Evolutionary conservation across 2,329 filamentous ascomycete species (phyloP).

Genomic region (Knoxdaviesia capensis): DNA sequence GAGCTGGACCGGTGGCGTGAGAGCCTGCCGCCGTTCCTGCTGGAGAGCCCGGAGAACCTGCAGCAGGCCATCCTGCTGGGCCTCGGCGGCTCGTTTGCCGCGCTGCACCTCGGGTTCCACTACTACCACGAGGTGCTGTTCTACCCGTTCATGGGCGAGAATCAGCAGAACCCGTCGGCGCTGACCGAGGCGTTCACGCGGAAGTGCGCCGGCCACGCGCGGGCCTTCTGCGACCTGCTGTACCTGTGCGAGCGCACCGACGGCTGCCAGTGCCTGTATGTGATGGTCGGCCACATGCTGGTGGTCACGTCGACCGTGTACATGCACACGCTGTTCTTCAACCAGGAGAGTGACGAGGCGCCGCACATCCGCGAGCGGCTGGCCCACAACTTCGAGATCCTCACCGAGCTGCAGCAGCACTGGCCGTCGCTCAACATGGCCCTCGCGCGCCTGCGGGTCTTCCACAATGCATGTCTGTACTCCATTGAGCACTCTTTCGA

Average conservation of each 20-base stretch:
- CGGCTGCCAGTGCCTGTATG: slow-evolving; percentile 1
- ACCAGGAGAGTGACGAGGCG: not conserved
- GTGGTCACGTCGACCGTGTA: slow-evolving; percentile 1
- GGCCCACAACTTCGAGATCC: slow-evolving; percentile 1
- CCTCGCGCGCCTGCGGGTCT: not conserved
- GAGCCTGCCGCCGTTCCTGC: not conserved
- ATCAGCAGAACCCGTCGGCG: slow-evolving; percentile 5
- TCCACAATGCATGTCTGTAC: slow-evolving; percentile 1
- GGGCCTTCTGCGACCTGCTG: slow-evolving; percentile 1
- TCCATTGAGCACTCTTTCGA: slow-evolving; percentile 2
- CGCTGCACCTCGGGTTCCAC: slow-evolving; percentile 4
- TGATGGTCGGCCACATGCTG: slow-evolving; percentile 3
- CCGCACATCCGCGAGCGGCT: not conserved
- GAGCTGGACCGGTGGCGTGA: not conserved
- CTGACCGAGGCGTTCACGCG: slow-evolving; percentile 5
- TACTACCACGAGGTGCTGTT: slow-evolving; percentile 3
- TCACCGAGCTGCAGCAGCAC: not conserved
- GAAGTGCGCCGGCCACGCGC: not conserved
- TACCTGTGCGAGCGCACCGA: not conserved
- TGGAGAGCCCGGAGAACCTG: slow-evolving; percentile 1
- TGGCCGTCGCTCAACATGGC: slow-evolving; percentile 1
- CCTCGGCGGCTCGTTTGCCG: slow-evolving; percentile 5
- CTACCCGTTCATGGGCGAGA: slow-evolving; percentile 2
- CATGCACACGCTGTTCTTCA: slow-evolving; percentile 2
- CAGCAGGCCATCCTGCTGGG: slow-evolving; percentile 1